These are phyloP conservation scores for Ogataea ganodermae DNA, from an alignment of 805 yeast genomes.

Conservation along the genomic window DNA sequence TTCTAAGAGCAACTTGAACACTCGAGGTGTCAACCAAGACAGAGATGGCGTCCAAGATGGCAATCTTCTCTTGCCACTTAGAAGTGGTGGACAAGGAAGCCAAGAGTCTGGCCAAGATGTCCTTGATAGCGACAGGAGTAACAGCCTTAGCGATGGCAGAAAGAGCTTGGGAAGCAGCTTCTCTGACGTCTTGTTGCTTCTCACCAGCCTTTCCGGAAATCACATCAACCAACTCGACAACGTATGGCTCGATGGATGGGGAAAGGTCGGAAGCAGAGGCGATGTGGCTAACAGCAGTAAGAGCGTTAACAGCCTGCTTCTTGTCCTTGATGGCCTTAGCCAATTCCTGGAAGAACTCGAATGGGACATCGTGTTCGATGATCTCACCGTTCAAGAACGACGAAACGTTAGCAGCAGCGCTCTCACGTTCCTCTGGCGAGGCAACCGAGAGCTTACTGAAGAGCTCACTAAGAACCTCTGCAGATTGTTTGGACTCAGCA, in stretches of 20 bases:
- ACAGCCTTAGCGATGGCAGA: conserved; percentile 74
- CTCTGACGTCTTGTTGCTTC: conserved; percentile 76
- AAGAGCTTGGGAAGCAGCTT: conserved; percentile 74
- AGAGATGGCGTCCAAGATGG: conserved; percentile 82
- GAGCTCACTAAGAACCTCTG: conserved; percentile 89
- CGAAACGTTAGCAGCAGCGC: conserved; percentile 87
- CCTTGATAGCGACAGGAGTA: conserved; percentile 93
- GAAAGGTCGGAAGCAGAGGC: conserved; percentile 76
- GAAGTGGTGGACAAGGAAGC: conserved; percentile 65
- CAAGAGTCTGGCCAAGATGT: conserved; percentile 79
- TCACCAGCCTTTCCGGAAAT: conserved; percentile 86
- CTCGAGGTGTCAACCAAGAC: conserved; percentile 92
- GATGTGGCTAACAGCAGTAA: conserved; percentile 82
- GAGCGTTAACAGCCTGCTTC: conserved; percentile 81
- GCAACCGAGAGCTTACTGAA: conserved; percentile 92
- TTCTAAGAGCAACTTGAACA: conserved; percentile 94
- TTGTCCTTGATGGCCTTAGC: conserved; percentile 75
- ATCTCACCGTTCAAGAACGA: conserved; percentile 94
- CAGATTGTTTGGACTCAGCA: conserved; percentile 62
- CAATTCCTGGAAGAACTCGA: conserved; percentile 77
- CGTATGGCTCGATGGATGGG: conserved; percentile 94
- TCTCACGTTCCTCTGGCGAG: conserved; percentile 74
- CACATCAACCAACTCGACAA: conserved; percentile 72
- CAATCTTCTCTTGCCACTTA: conserved; percentile 98
- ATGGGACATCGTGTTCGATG: conserved; percentile 98